Conservation (phyloP, 83 land plant genomes). For the Picea abies region DNA sequence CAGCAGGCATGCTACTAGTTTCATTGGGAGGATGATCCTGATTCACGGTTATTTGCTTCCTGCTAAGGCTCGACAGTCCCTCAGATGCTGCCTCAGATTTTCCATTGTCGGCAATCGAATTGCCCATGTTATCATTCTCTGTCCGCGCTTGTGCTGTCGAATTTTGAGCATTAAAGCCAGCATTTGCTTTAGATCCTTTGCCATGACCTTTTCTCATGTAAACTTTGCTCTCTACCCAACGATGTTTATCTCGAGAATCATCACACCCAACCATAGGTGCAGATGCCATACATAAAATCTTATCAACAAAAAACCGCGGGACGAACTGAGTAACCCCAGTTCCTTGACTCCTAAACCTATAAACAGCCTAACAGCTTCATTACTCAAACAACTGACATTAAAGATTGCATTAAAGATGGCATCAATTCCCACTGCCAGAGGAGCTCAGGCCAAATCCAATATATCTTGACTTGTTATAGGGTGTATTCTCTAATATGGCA, state of each 20-base stretch:
- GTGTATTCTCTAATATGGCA: too few relatives aligned
- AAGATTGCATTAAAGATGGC: too few relatives aligned
- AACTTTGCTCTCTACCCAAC: slow-evolving; percentile 56
- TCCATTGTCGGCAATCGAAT: slow-evolving; percentile 1
- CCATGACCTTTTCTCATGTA: slow-evolving; percentile 40
- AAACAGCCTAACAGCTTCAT: too few relatives aligned
- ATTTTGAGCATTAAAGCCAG: slow-evolving; percentile 2
- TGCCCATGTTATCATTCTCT: slow-evolving; percentile 13
- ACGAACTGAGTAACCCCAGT: too few relatives aligned
- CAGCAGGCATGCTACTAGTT: neutral
- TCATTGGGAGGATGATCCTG: neutral
- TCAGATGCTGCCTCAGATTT: slow-evolving; percentile 22
- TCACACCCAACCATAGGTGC: slow-evolving; percentile 31
- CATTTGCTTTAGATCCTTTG: slow-evolving; percentile 15
- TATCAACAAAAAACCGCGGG: too few relatives aligned
- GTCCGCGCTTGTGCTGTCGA: neutral
- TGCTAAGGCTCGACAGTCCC: slow-evolving; percentile 38
- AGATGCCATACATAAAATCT: slow-evolving; percentile 49
- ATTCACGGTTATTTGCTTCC: slow-evolving; percentile 11
- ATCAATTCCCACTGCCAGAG: too few relatives aligned
- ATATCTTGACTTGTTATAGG: too few relatives aligned
- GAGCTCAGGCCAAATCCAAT: too few relatives aligned
- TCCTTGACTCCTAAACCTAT: too few relatives aligned
- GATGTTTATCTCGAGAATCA: slow-evolving; percentile 29
- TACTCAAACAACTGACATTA: too few relatives aligned